A percentile compares a stretch with the other conserved stretches of the same genome.
Conservation (phyloP, 257 asterid genomes). For the Gentiana straminea region DNA sequence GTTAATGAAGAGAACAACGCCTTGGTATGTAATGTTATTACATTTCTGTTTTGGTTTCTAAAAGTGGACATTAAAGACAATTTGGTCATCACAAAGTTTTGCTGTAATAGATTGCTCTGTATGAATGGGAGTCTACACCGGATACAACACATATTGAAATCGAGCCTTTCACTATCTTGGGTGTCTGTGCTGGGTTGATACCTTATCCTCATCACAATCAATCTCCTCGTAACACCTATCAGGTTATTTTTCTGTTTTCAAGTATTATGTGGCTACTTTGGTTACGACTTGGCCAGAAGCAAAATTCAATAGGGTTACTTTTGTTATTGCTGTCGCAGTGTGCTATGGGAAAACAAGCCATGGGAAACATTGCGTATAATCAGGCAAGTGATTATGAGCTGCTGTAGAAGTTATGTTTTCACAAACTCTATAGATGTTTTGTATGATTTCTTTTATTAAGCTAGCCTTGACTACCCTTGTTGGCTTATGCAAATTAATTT, state of each 20-base stretch:
- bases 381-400: slow-evolving; percentile 39
- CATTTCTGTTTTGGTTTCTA: background rate
- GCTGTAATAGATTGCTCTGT: slow-evolving; percentile 63
- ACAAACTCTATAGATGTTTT: background rate
- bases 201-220: slow-evolving; percentile 99
- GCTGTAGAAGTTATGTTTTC: background rate
- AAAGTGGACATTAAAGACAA: slow-evolving; percentile 6
- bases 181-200: slow-evolving; percentile 87
- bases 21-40: slow-evolving; percentile 38
- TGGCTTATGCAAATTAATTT: background rate
- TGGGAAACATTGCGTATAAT: slow-evolving; percentile 94
- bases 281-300: background rate
- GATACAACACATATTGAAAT: slow-evolving; percentile 91
- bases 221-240: slow-evolving; percentile 98
- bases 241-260: slow-evolving; percentile 26
- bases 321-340: slow-evolving; percentile 41
- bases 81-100: slow-evolving; percentile 14
- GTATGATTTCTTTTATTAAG: background rate
- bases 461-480: background rate
- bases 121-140: slow-evolving; percentile 68
- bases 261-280: background rate
- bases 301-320: background rate
- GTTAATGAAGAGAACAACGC: slow-evolving; percentile 97
- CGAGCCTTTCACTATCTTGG: slow-evolving; percentile 91
- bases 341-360: slow-evolving; percentile 99